Percentiles rank a stretch among this genome's conserved stretches.
phyloP scores from a whole-genome alignment of 2,329 filamentous ascomycete genomes.

The Ophiostoma piceae region DNA sequence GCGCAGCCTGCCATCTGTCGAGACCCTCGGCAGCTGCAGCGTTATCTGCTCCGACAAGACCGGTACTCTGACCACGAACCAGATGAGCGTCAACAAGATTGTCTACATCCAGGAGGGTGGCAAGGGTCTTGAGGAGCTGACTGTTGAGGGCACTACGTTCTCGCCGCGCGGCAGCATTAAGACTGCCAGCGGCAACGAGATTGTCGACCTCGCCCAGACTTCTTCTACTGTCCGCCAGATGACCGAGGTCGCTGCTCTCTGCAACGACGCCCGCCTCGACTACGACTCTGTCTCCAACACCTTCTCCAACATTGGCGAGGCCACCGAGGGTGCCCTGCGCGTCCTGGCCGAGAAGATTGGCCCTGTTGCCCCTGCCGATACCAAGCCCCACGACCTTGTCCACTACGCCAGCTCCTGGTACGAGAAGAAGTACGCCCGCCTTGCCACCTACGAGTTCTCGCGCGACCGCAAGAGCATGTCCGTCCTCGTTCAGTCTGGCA shows the following conservation, averaged over 20 bases:
- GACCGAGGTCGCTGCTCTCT: constrained; percentile 65
- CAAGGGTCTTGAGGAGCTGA: constrained; percentile 71
- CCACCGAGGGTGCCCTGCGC: constrained; percentile 88
- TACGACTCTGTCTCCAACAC: constrained; percentile 70
- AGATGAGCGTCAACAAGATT: constrained; percentile 96
- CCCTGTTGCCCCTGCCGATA: constrained; percentile 59
- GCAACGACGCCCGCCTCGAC: constrained; percentile 80
- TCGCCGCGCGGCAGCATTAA: constrained; percentile 69
- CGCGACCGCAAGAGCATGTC: constrained; percentile 99
- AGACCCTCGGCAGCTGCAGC: constrained; percentile 97
- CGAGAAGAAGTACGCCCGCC: constrained; percentile 65
- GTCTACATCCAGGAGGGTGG: constrained; percentile 75
- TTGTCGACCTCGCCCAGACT: constrained; percentile 62
- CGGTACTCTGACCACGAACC: constrained; percentile 94
- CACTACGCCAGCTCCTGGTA: constrained; percentile 82
- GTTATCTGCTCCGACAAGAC: constrained; percentile 99
- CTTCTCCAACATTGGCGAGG: constrained; percentile 83
- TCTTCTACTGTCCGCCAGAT: constrained; percentile 79
- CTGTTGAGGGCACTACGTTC: constrained; percentile 90
- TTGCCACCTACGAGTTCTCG: constrained; percentile 94
- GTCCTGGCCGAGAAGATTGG: constrained; percentile 93
- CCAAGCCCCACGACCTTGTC: constrained; percentile 57
- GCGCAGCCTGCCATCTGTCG: constrained; percentile 89
- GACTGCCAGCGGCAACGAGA: constrained; percentile 58
- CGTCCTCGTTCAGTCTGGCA: constrained; percentile 70